Base-by-base conservation (phyloP, 164 flowering plant genomes). In the Aristolochia contorta region DNA sequence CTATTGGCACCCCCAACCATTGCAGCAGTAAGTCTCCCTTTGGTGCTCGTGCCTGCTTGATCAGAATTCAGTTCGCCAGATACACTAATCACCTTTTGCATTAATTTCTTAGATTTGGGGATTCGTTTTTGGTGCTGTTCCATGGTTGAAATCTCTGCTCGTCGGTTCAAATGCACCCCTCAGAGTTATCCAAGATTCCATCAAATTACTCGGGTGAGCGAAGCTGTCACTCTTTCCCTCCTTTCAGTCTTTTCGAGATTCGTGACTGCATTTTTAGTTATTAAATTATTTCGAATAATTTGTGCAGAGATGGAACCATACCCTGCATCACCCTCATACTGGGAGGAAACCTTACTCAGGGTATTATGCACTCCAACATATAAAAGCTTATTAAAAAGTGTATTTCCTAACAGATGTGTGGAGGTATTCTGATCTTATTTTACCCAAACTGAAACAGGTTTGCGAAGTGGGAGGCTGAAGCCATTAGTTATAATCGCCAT, bases 261-360 rank as follows among this genome's bases (percentile, higher is more conserved):
- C 30, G 5, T 27, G 22, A 27, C 16, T 22, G 15, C 23, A 53
- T 13, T 21, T 1, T 1, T 27, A 21, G 4, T 53, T 16, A 53
- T 30, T 20, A n/a, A n/a, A 0, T 53, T 3, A 12, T 23, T 21
- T 23, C 1, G 43, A 32, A 3, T 16, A 53, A 21, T 21, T 16
- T 19, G 12, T 80, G 71, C 64, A 93, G 99, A 71, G 83, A 82
- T 51, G 97, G 85, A 61, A 83, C 97, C 22, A 88, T 88, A 59
- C 97, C 99, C 30, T 82, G 95, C 64, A 85, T 85, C 71, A 91
- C 88, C 21, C 91, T 94, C 32, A 90, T 94, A 47, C 80, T 91
- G 2, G 97, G 99, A 48, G 99, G 93, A 68, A 94, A 94, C 71
- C 91, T 94, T 24, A 76, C 73, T 47, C 83, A 82, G 80, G 99